These are phyloP conservation scores for Populus deltoides DNA, from an alignment of 345 rosid genomes.

Conservation along the genomic window DNA sequence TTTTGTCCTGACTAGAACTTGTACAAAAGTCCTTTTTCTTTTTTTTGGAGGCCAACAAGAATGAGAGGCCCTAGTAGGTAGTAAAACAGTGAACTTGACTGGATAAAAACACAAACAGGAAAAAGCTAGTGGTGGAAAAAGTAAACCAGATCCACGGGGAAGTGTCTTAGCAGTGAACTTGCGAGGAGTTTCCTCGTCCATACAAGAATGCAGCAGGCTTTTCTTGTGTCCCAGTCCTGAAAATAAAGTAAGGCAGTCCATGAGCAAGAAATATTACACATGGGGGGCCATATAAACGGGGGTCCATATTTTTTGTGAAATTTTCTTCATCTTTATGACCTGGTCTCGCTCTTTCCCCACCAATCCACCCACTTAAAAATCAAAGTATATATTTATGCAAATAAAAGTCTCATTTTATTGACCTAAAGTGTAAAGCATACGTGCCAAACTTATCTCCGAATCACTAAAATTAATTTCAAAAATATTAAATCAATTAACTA, in stretches of 20 bases:
- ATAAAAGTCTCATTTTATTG: background rate
- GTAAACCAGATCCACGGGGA: background rate
- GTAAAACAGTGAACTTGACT: background rate
- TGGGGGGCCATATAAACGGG: background rate
- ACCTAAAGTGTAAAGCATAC: background rate
- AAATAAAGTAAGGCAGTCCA: background rate
- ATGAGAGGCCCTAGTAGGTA: background rate
- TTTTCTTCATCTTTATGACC: background rate
- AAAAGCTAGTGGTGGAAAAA: background rate
- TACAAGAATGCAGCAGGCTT: background rate
- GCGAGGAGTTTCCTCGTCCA: background rate
- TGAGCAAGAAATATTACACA: background rate
- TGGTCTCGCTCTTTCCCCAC: conserved; percentile 13
- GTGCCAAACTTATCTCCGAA: background rate
- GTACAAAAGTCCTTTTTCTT: too few relatives aligned
- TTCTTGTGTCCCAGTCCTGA: background rate
- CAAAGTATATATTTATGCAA: too few relatives aligned
- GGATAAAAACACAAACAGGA: background rate
- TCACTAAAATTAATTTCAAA: background rate
- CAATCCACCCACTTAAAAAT: conserved; percentile 13
- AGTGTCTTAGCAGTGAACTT: background rate
- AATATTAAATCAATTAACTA: background rate
- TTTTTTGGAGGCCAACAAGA: background rate
- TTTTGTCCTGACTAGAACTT: background rate
- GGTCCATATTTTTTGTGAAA: background rate